phyloP scores from a whole-genome alignment of 2,329 filamentous ascomycete species.

The Clathrospora elynae region DNA sequence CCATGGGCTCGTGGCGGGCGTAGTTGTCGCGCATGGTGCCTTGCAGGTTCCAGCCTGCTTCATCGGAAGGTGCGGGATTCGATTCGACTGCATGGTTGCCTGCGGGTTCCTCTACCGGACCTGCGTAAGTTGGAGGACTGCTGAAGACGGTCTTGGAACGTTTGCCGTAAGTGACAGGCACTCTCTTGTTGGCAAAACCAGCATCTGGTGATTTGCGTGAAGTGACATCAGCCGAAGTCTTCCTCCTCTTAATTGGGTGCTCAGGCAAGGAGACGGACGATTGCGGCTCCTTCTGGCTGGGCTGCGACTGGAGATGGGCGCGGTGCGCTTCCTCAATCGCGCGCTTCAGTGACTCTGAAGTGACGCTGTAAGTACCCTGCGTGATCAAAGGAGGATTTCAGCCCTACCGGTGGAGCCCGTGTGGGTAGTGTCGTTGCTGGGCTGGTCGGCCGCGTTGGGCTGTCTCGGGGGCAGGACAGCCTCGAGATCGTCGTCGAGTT shows the following conservation, averaged over 20 bases:
- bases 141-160: slow-evolving; percentile 9
- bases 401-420: slow-evolving; percentile 41
- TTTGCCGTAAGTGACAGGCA: slow-evolving; percentile 17
- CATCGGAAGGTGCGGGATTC: slow-evolving; percentile 4
- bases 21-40: slow-evolving; percentile 46
- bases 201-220: not conserved
- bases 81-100: not conserved
- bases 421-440: slow-evolving; percentile 10
- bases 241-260: slow-evolving; percentile 32
- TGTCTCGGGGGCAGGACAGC: slow-evolving; percentile 13
- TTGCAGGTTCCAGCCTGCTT: slow-evolving; percentile 30
- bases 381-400: not conserved
- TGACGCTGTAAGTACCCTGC: not conserved
- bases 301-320: slow-evolving; percentile 29
- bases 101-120: not conserved
- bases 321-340: slow-evolving; percentile 34
- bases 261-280: slow-evolving; percentile 28
- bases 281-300: slow-evolving; percentile 17
- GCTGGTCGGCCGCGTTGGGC: slow-evolving; percentile 24
- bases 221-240: slow-evolving; percentile 18
- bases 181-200: slow-evolving; percentile 8
- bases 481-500: slow-evolving; percentile 40
- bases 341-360: slow-evolving; percentile 31
- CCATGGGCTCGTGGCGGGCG: slow-evolving; percentile 46
- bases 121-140: slow-evolving; percentile 5